Conservation (phyloP, 192 early-diverging fungal genomes). For the Kappamyces sp. region DNA sequence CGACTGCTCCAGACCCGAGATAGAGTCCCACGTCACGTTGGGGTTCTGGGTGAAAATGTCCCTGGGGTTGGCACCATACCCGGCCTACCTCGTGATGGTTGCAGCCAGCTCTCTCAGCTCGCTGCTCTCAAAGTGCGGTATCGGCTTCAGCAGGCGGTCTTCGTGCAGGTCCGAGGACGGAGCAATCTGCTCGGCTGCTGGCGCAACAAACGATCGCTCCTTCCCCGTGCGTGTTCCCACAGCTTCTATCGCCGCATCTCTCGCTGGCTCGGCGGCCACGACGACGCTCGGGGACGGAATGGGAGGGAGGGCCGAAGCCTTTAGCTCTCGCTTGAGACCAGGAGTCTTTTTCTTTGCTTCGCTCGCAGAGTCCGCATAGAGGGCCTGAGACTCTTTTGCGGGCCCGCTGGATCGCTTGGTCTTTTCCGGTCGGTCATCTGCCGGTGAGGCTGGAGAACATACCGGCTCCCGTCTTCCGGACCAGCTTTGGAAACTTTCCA, state of each 20-base stretch:
- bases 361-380: too few relatives aligned
- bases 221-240: slow-evolving; percentile 11
- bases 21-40: slow-evolving; percentile 42
- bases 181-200: slow-evolving; percentile 4
- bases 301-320: too few relatives aligned
- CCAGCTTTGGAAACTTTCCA: slow-evolving; percentile 43
- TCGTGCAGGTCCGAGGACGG: slow-evolving; percentile 13
- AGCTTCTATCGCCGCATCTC: slow-evolving; percentile 3
- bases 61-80: slow-evolving; percentile 2
- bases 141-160: slow-evolving; percentile 41
- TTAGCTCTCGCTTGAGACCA: too few relatives aligned
- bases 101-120: slow-evolving; percentile 46
- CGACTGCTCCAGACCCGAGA: slow-evolving; percentile 39
- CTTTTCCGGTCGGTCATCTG: too few relatives aligned
- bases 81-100: slow-evolving; percentile 36
- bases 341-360: too few relatives aligned
- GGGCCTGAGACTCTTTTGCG: too few relatives aligned
- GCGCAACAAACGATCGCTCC: slow-evolving; percentile 1
- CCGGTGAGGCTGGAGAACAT: neutral
- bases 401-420: too few relatives aligned
- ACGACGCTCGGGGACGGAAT: too few relatives aligned
- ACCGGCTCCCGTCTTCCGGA: slow-evolving; percentile 20
- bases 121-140: slow-evolving; percentile 38
- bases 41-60: slow-evolving; percentile 52
- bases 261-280: too few relatives aligned